Evolutionary conservation across 306 rosid genomes (phyloP), one percentile per base, ranked within the genome.

Genomic region (Ceratonia siliqua): DNA sequence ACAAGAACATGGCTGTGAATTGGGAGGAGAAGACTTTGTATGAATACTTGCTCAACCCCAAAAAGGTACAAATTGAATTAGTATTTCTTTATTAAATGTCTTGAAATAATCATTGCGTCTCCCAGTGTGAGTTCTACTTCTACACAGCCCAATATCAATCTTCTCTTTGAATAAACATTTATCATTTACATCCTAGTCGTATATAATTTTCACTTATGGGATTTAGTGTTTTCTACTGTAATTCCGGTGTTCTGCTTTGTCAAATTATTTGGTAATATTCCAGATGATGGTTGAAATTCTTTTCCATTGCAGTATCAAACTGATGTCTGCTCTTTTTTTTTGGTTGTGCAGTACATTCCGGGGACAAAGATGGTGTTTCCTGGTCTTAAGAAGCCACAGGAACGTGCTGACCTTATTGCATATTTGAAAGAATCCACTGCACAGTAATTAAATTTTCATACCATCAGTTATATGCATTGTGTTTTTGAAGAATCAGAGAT

Each of bases 331-430:
- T 3, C n/a, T 1, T 45, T 75, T 49, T 2, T 7, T 8, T 21
- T 43, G 1, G 21, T 58, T 77, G 20, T 81, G 90, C 97, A 91
- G 96, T 92, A 89, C 80, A 88, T 94, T 80, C 98, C 98, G 0
- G 98, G 98, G 63, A 91, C 98, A 6, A 94, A 94, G 92, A 94
- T 94, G 98, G 98, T 94, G 3, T 94, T 94, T 74, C 96, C 98
- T 0, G 97, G 98, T 59, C 85, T 94, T 58, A 94, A 94, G 94
- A 94, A 94, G 81, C 98, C 98, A 14, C 91, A 94, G 83, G 98
- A 94, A 0, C 97, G 98, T 13, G 96, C 94, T 6, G 98, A 94
- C 82, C 96, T 94, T 38, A 91, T 94, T 72, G 83, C 98, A n/a
- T 94, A 84, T 73, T 87, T 94, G 91, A 94, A 91, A 89, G 81